phyloP scores from a whole-genome alignment of 352 stramenopile species.

The Pythium guiyangense region DNA sequence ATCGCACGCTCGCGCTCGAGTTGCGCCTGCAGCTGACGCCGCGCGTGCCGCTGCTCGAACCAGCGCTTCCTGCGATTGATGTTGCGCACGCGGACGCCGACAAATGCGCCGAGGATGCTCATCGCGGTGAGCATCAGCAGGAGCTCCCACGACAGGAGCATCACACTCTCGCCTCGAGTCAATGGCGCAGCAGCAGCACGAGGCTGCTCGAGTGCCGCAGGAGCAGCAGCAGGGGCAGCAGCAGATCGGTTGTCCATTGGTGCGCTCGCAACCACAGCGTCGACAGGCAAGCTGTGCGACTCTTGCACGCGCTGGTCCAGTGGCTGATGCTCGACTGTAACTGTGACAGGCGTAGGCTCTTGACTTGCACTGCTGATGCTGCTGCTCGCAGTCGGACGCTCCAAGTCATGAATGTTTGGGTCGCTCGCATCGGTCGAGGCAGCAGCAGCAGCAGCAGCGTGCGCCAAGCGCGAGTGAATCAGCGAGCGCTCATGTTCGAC shows the following conservation, averaged over 20 bases:
- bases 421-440: conserved; percentile 14
- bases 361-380: not conserved
- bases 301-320: not conserved
- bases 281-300: not conserved
- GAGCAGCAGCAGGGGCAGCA: no score
- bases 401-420: not conserved
- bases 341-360: not conserved
- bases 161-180: conserved; percentile 10
- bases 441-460: conserved; percentile 15
- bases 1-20: conserved; percentile 16
- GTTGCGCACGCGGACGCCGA: conserved; percentile 41
- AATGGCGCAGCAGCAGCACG: not conserved
- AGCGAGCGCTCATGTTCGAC: conserved; percentile 47
- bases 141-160: conserved; percentile 38
- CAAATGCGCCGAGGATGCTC: conserved; percentile 36
- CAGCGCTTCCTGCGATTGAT: conserved; percentile 44
- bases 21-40: conserved; percentile 24
- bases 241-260: not conserved
- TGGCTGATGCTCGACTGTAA: not conserved
- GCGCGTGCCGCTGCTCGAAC: conserved; percentile 32
- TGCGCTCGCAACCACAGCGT: not conserved
- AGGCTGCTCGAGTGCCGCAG: not conserved
- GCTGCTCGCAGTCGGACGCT: not conserved
- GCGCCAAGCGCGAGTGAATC: conserved; percentile 37
- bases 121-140: conserved; percentile 34